Percentiles rank a stretch among this genome's conserved stretches.
phyloP scores from a whole-genome alignment of 257 asterid genomes.

The Nicotiana otophora region DNA sequence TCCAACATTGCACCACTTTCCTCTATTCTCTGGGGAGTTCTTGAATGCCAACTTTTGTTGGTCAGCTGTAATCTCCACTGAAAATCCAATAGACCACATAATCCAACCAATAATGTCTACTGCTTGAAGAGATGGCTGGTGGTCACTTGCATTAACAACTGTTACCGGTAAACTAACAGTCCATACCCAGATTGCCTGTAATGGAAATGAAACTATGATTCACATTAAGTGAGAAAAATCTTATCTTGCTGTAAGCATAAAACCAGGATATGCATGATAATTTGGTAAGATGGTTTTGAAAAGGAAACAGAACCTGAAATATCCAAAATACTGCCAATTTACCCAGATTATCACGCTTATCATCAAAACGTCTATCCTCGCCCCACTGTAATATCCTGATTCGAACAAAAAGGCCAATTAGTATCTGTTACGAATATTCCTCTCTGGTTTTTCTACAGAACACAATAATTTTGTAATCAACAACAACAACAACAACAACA shows the following conservation, averaged over 20 bases:
- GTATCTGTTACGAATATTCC: not conserved
- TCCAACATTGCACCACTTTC: constrained; percentile 87
- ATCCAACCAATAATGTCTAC: constrained; percentile 82
- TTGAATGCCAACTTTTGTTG: constrained; percentile 79
- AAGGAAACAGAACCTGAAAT: constrained; percentile 56
- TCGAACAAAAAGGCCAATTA: not conserved
- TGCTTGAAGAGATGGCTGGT: constrained; percentile 59
- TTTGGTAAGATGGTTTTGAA: not conserved
- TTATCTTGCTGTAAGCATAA: not conserved
- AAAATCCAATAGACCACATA: constrained; percentile 63
- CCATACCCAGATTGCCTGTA: constrained; percentile 99
- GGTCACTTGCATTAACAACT: constrained; percentile 70
- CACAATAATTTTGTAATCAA: not conserved
- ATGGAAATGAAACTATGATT: not conserved
- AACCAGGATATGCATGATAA: not conserved
- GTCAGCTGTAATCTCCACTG: constrained; percentile 75
- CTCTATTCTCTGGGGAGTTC: constrained; percentile 62
- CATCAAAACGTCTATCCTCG: constrained; percentile 92
- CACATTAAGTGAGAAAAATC: not conserved
- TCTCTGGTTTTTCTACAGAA: not conserved
- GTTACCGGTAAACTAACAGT: constrained; percentile 95
- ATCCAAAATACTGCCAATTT: constrained; percentile 80
- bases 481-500: no score
- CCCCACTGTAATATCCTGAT: constrained; percentile 88
- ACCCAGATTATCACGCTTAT: constrained; percentile 69